Base-by-base conservation (phyloP, 495 filamentous ascomycete species). In the Podospora pseudoanserina region DNA sequence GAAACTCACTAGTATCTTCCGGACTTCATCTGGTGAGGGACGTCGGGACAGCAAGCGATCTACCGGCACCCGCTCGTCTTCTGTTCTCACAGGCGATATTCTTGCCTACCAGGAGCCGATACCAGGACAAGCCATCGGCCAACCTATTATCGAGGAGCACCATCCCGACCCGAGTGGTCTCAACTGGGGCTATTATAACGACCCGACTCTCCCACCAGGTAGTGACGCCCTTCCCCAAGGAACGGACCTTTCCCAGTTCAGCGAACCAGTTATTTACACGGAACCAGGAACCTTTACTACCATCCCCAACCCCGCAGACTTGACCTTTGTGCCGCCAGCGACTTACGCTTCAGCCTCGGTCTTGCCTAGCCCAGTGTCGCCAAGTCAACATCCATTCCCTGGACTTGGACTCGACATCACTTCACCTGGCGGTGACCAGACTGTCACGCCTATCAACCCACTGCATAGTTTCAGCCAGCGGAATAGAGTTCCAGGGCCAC, bases 181-280 rank as follows among this genome's bases (percentile, higher is more conserved):
- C 23, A 73, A 73, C 16, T 78, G 73, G 71, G 71, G 69, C 9
- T 78, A 78, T 60, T 78, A 76, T 11, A 27, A 78, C 74, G 74
- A 76, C 55, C 74, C 74, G 27, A 65, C 64, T 59, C 39, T 74
- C 39, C 39, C 39, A 49, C 39, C 39, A 49, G 39, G 39, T 49
- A 49, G 39, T 49, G 39, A 49, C 39, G 39, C 39, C 7, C 39
- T 49, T 49, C 39, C 39, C 39, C 39, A 49, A 49, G 39, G 39
- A 49, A 49, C 39, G 6, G 39, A 18, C 2, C 39, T 49, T 49
- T 16, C 15, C 5, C 39, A 49, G 15, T 49, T 11, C 15, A 49
- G 15, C 39, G 9, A 13, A 49, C 39, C 39, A 49, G 39, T 49
- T 49, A 49, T 49, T 49, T 49, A 49, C 39, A 49, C 5, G 6